Percentiles rank a stretch among this genome's conserved stretches.
phyloP scores from a whole-genome alignment of 257 asterid genomes.

The Rubia yunnanensis region DNA sequence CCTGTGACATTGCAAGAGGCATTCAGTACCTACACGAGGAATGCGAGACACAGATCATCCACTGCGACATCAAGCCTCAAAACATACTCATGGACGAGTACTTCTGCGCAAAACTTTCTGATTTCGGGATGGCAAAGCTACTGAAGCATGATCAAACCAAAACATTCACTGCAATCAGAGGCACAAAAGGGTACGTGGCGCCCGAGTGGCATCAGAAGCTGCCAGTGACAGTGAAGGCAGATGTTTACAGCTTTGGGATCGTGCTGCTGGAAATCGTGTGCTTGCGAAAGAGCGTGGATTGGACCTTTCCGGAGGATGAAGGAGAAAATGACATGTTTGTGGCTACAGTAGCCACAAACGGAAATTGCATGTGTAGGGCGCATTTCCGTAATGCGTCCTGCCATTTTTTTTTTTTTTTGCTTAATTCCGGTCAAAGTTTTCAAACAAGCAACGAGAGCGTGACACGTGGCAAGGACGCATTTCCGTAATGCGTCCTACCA shows the following conservation, averaged over 20 bases:
- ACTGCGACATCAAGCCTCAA: not conserved
- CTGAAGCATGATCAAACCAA: slow-evolving; percentile 38
- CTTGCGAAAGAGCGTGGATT: slow-evolving; percentile 24
- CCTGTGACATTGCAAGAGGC: slow-evolving; percentile 12
- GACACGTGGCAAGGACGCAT: no score
- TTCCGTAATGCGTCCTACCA: no score
- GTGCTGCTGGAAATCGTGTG: slow-evolving; percentile 42
- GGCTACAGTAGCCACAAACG: no score
- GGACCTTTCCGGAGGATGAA: slow-evolving; percentile 28
- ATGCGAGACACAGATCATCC: not conserved
- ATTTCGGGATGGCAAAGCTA: slow-evolving; percentile 54
- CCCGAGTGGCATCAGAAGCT: slow-evolving; percentile 44
- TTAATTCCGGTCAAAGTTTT: no score
- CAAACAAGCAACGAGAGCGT: no score
- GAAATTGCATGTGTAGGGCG: no score
- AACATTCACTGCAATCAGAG: slow-evolving; percentile 39
- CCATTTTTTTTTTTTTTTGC: no score
- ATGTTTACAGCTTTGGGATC: slow-evolving; percentile 49
- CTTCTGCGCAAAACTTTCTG: slow-evolving; percentile 32
- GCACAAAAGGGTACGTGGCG: slow-evolving; percentile 46
- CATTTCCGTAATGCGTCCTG: no score
- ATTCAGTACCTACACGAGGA: not conserved
- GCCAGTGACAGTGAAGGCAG: slow-evolving; percentile 43
- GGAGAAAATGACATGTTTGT: no score
- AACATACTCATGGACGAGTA: slow-evolving; percentile 37